Evolutionary conservation across 176 grass and related monocot genomes (phyloP), one percentile per base, ranked within the genome.

Genomic region (Thinopyrum elongatum): DNA sequence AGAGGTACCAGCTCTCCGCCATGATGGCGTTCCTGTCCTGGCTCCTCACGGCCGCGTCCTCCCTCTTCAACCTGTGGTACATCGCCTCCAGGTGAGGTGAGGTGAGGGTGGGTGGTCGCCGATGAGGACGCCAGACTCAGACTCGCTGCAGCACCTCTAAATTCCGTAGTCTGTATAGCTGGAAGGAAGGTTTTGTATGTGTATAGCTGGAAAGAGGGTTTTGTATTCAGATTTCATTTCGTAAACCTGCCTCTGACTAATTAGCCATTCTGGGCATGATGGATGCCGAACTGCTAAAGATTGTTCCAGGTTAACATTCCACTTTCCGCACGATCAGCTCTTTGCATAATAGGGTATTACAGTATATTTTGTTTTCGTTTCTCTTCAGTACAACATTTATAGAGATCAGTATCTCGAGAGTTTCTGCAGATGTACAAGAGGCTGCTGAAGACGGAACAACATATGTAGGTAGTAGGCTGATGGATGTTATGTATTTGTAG

Each of bases 11-110:
- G 75, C 2, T 95, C 17, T 98, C 95, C 0, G 75, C 91, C 0
- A 85, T 76, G 53, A 98, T 98, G 95, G 95, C 95, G 26, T 98
- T 98, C 88, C 29, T 95, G 44, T 87, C 95, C 19, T 98, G 95
- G 93, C 81, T 89, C 78, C 91, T 98, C 16, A 95, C 90, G 34
- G 93, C 95, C 9, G 87, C 88, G 26, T 92, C 95, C 1, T 88
- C 93, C 65, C 79, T 94, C 70, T 89, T 98, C 86, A 98, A 98
- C 85, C 82, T 98, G 58, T 90, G 95, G 95, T 90, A 80, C 77
- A 59, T 98, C 41, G 91, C 93, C 5, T 94, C 94, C 19, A 41
- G 36, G 10, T 92, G 87, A 41, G 36, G 13, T 92, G 87, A 74
- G 39, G 29, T 42, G 41, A 42, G 41, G 41, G 22, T 90, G 85